These are phyloP conservation scores for Debaryomyces singareniensis DNA, from an alignment of 1,139 yeast species.

Conservation along the genomic window DNA sequence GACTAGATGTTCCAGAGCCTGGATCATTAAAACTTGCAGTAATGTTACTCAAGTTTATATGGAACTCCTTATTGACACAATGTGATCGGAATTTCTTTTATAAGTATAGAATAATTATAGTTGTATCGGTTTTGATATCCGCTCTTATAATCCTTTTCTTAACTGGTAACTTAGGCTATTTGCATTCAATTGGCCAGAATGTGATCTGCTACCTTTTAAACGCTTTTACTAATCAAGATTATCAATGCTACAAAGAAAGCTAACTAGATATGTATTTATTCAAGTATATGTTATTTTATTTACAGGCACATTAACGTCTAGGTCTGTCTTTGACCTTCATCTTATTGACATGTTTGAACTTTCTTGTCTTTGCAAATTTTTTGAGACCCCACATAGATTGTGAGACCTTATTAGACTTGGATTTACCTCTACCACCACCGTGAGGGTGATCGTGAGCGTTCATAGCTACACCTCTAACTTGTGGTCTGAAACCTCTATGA, in stretches of 20 bases:
- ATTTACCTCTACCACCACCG: slow-evolving; percentile 99
- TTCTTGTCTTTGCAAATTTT: slow-evolving; percentile 91
- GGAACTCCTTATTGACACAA: slow-evolving; percentile 12
- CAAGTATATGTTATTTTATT: slow-evolving; percentile 3
- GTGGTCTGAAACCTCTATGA: slow-evolving; percentile 89
- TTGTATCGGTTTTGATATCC: slow-evolving; percentile 6
- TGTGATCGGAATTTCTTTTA: slow-evolving; percentile 18
- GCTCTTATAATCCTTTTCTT: slow-evolving; percentile 6
- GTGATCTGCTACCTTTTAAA: slow-evolving; percentile 13
- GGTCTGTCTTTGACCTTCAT: slow-evolving; percentile 84
- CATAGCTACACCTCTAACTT: slow-evolving; percentile 98
- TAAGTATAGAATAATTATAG: slow-evolving; percentile 7
- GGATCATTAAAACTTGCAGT: slow-evolving; percentile 1
- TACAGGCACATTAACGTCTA: slow-evolving; percentile 22
- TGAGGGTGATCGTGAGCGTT: slow-evolving; percentile 97
- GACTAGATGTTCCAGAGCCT: slow-evolving; percentile 8
- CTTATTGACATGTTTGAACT: slow-evolving; percentile 77
- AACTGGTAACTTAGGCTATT: slow-evolving; percentile 13
- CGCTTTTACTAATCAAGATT: slow-evolving; percentile 2
- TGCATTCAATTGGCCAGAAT: slow-evolving; percentile 6
- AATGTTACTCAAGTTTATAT: slow-evolving; percentile 12
- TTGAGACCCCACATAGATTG: slow-evolving; percentile 98
- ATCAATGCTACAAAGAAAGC: slow-evolving; percentile 3
- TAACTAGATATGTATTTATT: neutral
- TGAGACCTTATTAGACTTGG: slow-evolving; percentile 90